Evolutionary conservation across 495 filamentous ascomycete genomes (phyloP), one percentile per base, ranked within the genome.

Genomic region (Annulohypoxylon nitens): DNA sequence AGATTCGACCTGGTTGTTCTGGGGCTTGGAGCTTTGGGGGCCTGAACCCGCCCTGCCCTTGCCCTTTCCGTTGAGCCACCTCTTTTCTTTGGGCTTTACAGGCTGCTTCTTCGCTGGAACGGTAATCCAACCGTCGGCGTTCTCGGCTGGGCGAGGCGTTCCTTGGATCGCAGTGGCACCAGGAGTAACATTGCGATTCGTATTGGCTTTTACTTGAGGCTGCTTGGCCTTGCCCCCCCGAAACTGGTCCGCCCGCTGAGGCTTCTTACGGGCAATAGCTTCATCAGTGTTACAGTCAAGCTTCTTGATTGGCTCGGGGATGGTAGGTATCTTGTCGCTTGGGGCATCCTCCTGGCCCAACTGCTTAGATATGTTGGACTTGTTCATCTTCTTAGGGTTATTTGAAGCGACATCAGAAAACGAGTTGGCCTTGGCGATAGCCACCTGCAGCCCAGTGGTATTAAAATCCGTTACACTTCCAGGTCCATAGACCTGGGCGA

Each of bases 401-500:
- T 23, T 23, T 23, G 20, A 23, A 23, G 20, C 20, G 20, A 23
- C 20, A 23, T 23, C 20, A 23, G 20, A 23, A 23, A 23, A 23
- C 20, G 20, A 23, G 20, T 23, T 23, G 20, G 20, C 20, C 20
- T 23, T 23, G 20, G 20, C 20, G 20, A 23, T 23, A 23, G 20
- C 20, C 20, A 23, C 20, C 20, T 23, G 20, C 20, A 23, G 20
- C 20, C 20, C 20, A 9, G 60, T 26, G 0, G 11, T 8, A 8
- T 53, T 45, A 16, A 73, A 73, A 0, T 50, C 59, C n/a, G 63
- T 6, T 4, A 20, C 9, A 30, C 50, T 41, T 4, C 41, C 43
- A 4, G 70, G 64, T 5, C 70, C 70, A 11, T 73, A 73, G 8
- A 73, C 1, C 6, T 60, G 59, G 6, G 41, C 51, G 12, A 73